Conservation (phyloP, 257 asterid genomes). For the Vinca minor region DNA sequence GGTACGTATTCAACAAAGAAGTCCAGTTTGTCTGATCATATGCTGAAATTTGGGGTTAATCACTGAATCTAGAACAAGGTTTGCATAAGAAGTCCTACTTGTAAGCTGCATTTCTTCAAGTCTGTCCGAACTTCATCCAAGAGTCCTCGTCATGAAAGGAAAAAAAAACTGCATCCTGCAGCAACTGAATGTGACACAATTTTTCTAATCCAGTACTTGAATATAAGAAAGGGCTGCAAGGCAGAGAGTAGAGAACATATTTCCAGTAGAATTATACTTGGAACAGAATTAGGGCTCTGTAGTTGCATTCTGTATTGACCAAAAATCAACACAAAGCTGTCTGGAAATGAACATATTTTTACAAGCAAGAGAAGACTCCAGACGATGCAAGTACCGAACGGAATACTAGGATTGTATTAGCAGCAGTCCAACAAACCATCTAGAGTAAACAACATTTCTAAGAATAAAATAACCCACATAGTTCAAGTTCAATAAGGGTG, state of each 20-base stretch:
- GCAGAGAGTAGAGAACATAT: not conserved
- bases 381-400: no score
- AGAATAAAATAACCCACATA: not conserved
- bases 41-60: no score
- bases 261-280: not conserved
- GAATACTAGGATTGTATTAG: not conserved
- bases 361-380: not conserved
- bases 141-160: no score
- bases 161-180: no score
- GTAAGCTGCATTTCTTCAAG: no score
- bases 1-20: no score
- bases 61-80: no score
- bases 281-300: not conserved
- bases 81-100: no score
- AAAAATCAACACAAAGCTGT: not conserved
- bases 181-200: no score
- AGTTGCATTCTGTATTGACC: not conserved
- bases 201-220: no score
- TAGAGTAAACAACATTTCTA: not conserved
- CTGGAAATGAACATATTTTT: not conserved
- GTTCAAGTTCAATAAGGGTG: conserved; percentile 44
- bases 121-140: no score
- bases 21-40: no score
- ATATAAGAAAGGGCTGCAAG: not conserved
- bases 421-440: not conserved